Conservation (phyloP, 768 basidiomycete species). For the Mycena latifolia region DNA sequence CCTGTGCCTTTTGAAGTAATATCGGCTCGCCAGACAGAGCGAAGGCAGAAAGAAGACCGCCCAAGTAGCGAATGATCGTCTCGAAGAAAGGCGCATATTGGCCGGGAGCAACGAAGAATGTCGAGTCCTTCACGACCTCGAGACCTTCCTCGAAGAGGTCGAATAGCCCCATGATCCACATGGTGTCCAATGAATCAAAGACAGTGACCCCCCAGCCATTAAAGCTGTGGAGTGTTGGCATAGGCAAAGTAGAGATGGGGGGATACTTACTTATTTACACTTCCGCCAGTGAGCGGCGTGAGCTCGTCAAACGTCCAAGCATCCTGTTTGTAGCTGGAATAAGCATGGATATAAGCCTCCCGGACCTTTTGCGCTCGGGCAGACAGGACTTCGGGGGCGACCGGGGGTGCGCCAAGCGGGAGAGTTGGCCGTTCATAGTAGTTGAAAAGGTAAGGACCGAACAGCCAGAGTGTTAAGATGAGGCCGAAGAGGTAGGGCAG, state of each 20-base stretch:
- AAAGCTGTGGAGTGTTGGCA: constrained; percentile 41
- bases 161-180: constrained; percentile 84
- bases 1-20: constrained; percentile 76
- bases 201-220: constrained; percentile 76
- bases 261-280: constrained; percentile 62
- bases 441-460: constrained; percentile 26
- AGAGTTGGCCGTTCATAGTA: constrained; percentile 21
- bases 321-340: constrained; percentile 61
- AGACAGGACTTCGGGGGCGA: constrained; percentile 13
- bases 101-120: constrained; percentile 50
- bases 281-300: constrained; percentile 54
- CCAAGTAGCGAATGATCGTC: constrained; percentile 87
- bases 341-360: constrained; percentile 68
- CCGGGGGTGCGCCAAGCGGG: not conserved
- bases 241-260: not conserved
- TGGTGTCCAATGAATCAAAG: constrained; percentile 84
- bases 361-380: constrained; percentile 48
- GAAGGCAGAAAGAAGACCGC: constrained; percentile 85
- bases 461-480: constrained; percentile 28
- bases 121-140: constrained; percentile 58
- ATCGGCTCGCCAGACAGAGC: constrained; percentile 76
- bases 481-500: constrained; percentile 28
- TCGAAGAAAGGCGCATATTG: constrained; percentile 73
- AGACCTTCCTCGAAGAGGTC: constrained; percentile 75
- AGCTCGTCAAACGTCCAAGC: constrained; percentile 70